Conservation (phyloP, 2,329 filamentous ascomycete species). For the Xylaria digitata region DNA sequence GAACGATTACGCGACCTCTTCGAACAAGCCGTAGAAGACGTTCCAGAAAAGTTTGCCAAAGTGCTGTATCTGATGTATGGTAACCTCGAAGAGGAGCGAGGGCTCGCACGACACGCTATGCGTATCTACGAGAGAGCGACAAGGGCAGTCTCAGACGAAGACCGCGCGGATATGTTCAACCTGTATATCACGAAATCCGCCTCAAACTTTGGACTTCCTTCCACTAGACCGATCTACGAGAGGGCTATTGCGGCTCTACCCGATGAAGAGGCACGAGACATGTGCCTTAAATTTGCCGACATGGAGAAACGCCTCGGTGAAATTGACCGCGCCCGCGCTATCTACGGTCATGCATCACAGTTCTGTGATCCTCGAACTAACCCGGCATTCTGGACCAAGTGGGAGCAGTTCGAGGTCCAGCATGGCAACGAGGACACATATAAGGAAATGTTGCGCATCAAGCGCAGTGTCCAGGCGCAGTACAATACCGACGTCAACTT, state of each 20-base stretch:
- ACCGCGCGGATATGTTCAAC: slow-evolving; percentile 97
- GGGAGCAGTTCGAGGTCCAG: slow-evolving; percentile 97
- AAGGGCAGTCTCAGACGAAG: slow-evolving; percentile 91
- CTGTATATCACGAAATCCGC: slow-evolving; percentile 99
- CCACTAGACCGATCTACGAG: slow-evolving; percentile 95
- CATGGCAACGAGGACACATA: slow-evolving; percentile 99
- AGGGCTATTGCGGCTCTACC: slow-evolving; percentile 93
- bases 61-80: slow-evolving; percentile 98
- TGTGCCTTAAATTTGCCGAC: slow-evolving; percentile 99
- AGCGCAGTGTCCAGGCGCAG: slow-evolving; percentile 95
- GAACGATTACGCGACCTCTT: slow-evolving; percentile 94
- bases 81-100: slow-evolving; percentile 93
- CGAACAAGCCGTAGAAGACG: slow-evolving; percentile 95
- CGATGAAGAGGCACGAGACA: slow-evolving; percentile 91
- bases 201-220: slow-evolving; percentile 96
- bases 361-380: slow-evolving; percentile 96
- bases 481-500: slow-evolving; percentile 99
- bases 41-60: slow-evolving; percentile 95
- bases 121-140: slow-evolving; percentile 98
- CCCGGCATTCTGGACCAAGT: slow-evolving; percentile 92
- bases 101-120: slow-evolving; percentile 95
- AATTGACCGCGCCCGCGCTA: slow-evolving; percentile 93
- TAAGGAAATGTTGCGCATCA: slow-evolving; percentile 98
- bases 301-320: slow-evolving; percentile 93
- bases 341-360: slow-evolving; percentile 95